A percentile compares a stretch with the other conserved stretches of the same genome.
Evolutionary conservation across 257 asterid species (phyloP).

Genomic region (Fraxinus cuspidata): DNA sequence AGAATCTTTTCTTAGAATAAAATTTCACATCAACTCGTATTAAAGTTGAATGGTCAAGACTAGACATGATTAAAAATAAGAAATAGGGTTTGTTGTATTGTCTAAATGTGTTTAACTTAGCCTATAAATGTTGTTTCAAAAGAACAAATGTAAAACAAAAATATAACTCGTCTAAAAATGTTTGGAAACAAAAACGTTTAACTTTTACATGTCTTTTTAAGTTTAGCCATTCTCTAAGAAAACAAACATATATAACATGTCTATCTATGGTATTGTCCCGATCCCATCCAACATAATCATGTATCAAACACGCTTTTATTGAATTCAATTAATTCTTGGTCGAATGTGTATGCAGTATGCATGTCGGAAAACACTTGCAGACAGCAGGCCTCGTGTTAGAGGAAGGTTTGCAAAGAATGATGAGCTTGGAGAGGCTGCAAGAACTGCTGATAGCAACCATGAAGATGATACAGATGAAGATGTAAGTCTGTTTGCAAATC

Average conservation of each 20-base stretch:
- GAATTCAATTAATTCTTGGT: background rate
- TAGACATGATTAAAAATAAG: background rate
- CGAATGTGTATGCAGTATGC: conserved; percentile 58
- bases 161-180: too few species aligned
- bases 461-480: conserved; percentile 71
- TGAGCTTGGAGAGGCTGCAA: conserved; percentile 51
- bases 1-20: background rate
- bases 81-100: too few species aligned
- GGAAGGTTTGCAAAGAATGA: conserved; percentile 91
- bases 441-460: conserved; percentile 45
- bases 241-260: too few species aligned
- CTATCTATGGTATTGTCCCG: too few species aligned
- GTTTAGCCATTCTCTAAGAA: too few species aligned
- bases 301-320: too few species aligned
- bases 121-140: background rate
- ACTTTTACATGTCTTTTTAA: too few species aligned
- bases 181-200: too few species aligned
- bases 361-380: conserved; percentile 90
- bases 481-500: conserved; percentile 37
- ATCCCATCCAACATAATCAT: too few species aligned
- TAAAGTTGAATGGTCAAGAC: background rate
- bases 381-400: conserved; percentile 86
- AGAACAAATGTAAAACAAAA: too few species aligned
- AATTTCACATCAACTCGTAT: background rate
- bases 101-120: background rate